Evolutionary conservation across 2,329 filamentous ascomycete species (phyloP).

Genomic region (Penicillium polonicum): DNA sequence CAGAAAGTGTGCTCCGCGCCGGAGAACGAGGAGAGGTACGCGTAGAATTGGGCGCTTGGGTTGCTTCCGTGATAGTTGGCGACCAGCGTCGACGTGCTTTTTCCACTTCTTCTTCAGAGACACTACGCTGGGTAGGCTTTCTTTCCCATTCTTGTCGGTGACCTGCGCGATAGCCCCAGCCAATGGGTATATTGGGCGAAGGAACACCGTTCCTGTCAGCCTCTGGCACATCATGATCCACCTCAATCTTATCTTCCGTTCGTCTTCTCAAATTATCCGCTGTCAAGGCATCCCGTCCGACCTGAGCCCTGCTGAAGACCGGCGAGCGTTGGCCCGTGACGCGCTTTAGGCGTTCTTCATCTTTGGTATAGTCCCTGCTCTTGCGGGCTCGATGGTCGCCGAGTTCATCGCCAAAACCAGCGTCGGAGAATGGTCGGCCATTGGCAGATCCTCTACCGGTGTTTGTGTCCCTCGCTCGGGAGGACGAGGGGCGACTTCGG

Average conservation of each 20-base stretch:
- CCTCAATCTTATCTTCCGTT: conserved; percentile 26
- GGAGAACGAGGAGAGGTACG: conserved; percentile 35
- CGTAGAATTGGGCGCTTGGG: conserved; percentile 29
- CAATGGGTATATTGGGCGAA: conserved; percentile 38
- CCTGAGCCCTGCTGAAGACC: conserved; percentile 41
- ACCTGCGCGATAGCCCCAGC: conserved; percentile 38
- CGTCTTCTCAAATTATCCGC: conserved; percentile 41
- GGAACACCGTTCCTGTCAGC: conserved; percentile 31
- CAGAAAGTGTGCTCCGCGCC: conserved; percentile 25
- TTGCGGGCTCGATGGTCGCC: conserved; percentile 36
- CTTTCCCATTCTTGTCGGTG: conserved; percentile 38
- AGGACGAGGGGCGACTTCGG: conserved; percentile 26
- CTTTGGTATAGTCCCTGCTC: conserved; percentile 36
- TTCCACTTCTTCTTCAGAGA: conserved; percentile 19
- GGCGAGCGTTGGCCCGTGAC: conserved; percentile 41
- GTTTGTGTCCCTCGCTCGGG: conserved; percentile 23
- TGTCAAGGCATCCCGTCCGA: conserved; percentile 33
- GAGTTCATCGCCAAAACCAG: conserved; percentile 37
- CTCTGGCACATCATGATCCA: conserved; percentile 15
- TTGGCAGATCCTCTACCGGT: conserved; percentile 15
- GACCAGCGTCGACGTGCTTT: conserved; percentile 9
- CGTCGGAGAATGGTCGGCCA: conserved; percentile 28
- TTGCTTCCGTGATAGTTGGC: conserved; percentile 25
- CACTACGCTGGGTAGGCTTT: conserved; percentile 28
- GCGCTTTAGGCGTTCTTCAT: conserved; percentile 41